Percentiles rank a stretch among this genome's conserved stretches.
Conservation (phyloP, 2,329 filamentous ascomycete genomes). For the Emmonsiellopsis sp. region DNA sequence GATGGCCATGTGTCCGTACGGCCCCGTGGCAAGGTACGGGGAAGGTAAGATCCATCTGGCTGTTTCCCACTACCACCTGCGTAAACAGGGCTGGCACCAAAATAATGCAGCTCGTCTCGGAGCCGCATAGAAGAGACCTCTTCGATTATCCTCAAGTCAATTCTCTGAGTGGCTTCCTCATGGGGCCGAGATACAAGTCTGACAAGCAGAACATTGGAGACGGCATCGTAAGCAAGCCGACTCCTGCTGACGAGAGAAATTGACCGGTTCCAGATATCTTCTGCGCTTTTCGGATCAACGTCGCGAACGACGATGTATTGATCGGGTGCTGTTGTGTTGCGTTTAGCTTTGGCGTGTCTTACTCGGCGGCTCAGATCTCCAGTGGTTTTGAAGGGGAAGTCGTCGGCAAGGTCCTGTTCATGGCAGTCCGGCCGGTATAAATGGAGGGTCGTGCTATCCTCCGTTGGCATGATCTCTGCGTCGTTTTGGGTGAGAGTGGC, state of each 20-base stretch:
- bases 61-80: background rate
- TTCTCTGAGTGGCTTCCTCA: background rate
- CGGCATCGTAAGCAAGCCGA: background rate
- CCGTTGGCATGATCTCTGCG: too few relatives aligned
- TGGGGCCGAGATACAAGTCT: background rate
- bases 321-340: background rate
- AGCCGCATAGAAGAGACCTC: background rate
- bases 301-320: background rate
- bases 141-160: background rate
- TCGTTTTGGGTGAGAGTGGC: too few relatives aligned
- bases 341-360: background rate
- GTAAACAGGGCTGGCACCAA: background rate
- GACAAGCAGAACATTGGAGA: background rate
- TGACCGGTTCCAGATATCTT: background rate
- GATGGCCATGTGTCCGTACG: conserved; percentile 6
- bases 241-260: background rate
- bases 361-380: background rate
- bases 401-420: too few relatives aligned
- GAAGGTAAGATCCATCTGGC: conserved; percentile 3
- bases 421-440: too few relatives aligned
- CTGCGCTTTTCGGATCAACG: background rate
- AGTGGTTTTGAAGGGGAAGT: background rate
- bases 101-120: background rate
- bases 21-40: background rate
- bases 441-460: too few relatives aligned